phyloP scores from a whole-genome alignment of 129 eudicot species.

The Flaveria robusta region DNA sequence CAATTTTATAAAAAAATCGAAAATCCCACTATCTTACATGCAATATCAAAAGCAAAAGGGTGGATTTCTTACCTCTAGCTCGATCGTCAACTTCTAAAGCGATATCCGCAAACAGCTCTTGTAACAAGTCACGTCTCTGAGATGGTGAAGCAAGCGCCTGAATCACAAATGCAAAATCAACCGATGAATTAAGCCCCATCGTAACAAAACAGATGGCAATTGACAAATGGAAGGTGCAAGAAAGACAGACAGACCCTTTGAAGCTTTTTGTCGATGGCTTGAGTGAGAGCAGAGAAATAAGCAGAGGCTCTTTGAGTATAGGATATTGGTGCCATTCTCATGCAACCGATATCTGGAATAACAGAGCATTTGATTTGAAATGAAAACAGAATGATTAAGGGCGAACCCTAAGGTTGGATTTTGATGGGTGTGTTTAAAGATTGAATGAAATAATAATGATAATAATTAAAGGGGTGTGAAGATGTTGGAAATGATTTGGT shows the following conservation, averaged over 20 bases:
- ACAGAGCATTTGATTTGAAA: slow-evolving; percentile 17
- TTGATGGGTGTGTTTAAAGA: neutral
- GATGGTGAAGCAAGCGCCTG: slow-evolving; percentile 81
- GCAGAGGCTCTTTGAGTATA: slow-evolving; percentile 53
- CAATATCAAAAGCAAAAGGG: too few species aligned
- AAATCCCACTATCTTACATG: too few species aligned
- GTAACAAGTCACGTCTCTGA: slow-evolving; percentile 75
- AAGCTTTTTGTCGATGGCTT: slow-evolving; percentile 76
- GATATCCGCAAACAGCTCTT: slow-evolving; percentile 74
- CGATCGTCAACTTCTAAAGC: slow-evolving; percentile 94
- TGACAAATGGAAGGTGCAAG: neutral
- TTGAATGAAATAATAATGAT: too few species aligned
- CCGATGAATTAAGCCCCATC: neutral
- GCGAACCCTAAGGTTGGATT: slow-evolving; percentile 15
- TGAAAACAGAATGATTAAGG: neutral
- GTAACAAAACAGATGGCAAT: neutral
- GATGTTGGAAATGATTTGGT: slow-evolving; percentile 13
- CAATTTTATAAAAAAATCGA: too few species aligned
- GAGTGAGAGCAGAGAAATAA: slow-evolving; percentile 75
- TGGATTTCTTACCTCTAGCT: slow-evolving; percentile 55
- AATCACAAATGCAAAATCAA: neutral
- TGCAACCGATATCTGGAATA: neutral
- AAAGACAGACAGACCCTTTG: slow-evolving; percentile 40
- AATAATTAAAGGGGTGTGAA: neutral
- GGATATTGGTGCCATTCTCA: slow-evolving; percentile 34